Conservation (phyloP, 2,329 filamentous ascomycete species). For the Colletotrichum zoysiae region DNA sequence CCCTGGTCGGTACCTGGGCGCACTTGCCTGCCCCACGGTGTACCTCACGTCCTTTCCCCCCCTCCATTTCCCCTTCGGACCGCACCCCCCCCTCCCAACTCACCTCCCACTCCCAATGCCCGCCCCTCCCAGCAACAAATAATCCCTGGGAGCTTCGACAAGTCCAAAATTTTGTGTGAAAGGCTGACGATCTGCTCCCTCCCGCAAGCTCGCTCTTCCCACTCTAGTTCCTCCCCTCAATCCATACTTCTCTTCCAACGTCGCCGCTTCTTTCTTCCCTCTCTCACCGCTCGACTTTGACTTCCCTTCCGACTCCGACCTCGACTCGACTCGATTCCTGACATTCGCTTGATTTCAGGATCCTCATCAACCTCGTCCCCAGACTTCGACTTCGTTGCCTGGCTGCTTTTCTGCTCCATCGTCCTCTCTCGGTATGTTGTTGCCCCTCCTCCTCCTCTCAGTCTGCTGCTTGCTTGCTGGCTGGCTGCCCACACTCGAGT, state of each 20-base stretch:
- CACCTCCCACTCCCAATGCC: conserved; percentile 28
- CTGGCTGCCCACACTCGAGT: conserved; percentile 15
- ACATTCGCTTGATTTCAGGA: conserved; percentile 42
- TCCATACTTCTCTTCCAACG: conserved; percentile 42
- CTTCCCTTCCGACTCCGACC: conserved; percentile 12
- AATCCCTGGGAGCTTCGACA: conserved; percentile 41
- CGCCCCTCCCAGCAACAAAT: conserved; percentile 42
- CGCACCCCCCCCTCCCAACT: conserved; percentile 31
- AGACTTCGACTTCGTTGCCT: conserved; percentile 40
- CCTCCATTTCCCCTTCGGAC: conserved; percentile 18
- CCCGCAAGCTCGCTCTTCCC: conserved; percentile 37
- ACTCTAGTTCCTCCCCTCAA: conserved; percentile 38
- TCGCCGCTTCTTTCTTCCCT: conserved; percentile 41
- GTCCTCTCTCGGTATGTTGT: conserved; percentile 35
- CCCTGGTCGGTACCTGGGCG: conserved; percentile 35
- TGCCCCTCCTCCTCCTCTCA: background rate
- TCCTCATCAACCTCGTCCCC: conserved; percentile 31
- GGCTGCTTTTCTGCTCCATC: conserved; percentile 25
- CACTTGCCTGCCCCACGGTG: conserved; percentile 29
- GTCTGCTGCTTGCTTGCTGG: background rate
- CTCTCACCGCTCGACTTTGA: conserved; percentile 40
- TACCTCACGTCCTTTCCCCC: conserved; percentile 21
- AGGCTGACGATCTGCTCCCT: conserved; percentile 45
- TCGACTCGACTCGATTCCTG: conserved; percentile 35
- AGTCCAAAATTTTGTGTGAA: conserved; percentile 44